A percentile compares a stretch with the other conserved stretches of the same genome.
phyloP scores from a whole-genome alignment of 192 early-diverging fungal genomes.

The Lobosporangium transversale region DNA sequence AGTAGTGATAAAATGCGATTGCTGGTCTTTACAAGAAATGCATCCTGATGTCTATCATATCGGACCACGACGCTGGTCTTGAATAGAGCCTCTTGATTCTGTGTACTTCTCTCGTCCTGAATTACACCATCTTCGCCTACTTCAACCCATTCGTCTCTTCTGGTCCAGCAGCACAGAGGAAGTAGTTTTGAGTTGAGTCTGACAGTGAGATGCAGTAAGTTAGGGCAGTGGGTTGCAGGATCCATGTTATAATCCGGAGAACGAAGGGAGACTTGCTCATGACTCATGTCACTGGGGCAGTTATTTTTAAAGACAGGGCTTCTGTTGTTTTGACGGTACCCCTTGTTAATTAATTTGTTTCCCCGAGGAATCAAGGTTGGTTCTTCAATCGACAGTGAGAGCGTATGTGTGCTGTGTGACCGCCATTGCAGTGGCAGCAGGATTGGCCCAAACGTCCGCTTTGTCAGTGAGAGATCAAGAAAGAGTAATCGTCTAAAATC shows the following conservation, averaged over 20 bases:
- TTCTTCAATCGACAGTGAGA: conserved; percentile 18
- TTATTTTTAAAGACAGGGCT: background rate
- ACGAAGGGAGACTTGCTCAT: background rate
- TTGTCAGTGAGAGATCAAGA: conserved; percentile 2
- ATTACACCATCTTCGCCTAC: conserved; percentile 3
- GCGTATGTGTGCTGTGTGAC: conserved; percentile 14
- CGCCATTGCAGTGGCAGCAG: conserved; percentile 17
- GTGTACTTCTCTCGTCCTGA: background rate
- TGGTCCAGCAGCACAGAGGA: conserved; percentile 23
- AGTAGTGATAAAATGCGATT: conserved; percentile 24
- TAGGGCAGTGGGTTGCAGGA: conserved; percentile 18
- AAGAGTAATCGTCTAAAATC: conserved; percentile 28
- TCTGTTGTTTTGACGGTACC: background rate
- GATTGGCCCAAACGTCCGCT: conserved; percentile 11
- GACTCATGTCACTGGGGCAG: too few relatives aligned
- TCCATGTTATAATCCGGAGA: conserved; percentile 27
- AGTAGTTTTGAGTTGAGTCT: background rate
- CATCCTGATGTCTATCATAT: background rate
- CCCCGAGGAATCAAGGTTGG: conserved; percentile 12
- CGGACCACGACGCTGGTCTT: conserved; percentile 13
- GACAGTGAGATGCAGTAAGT: conserved; percentile 18
- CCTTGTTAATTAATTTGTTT: background rate
- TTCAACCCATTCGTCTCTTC: conserved; percentile 12
- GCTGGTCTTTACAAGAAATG: conserved; percentile 25
- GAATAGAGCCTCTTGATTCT: conserved; percentile 1